Base-by-base conservation (phyloP, 2,329 filamentous ascomycete genomes). In the Purpureocillium takamizusanense region DNA sequence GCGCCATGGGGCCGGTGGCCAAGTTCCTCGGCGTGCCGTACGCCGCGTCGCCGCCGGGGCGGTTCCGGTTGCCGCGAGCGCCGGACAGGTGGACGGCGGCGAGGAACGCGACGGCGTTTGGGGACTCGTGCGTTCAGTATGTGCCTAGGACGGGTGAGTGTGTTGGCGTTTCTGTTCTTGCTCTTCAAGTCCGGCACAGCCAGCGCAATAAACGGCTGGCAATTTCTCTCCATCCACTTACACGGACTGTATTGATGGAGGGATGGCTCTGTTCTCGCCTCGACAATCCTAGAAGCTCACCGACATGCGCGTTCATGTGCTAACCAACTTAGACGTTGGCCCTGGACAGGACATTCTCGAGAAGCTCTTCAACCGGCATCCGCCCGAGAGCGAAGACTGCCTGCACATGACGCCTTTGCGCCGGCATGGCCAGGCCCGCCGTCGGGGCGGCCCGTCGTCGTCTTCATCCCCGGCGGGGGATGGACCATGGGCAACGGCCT, bases 341-440 rank as follows among this genome's bases (percentile, higher is more conserved):
- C 44, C 51, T 0, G 36, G 42, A 3, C n/a, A 43, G 2, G 46
- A 54, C 2, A 32, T 55, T 1, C 25, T 52, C 3, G 36, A 47
- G 12, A 30, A 36, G 2, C 17, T 56, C 2, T 54, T 53, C 17
- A 47, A 45, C 12, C 39, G 27, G 2, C 41, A 44, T 7, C 13
- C 47, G 1, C 34, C 40, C 4, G 49, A 54, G 35, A 56, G 53
- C 13, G 50, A 56, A 33, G 53, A 56, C 23, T 56, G 51, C 14
- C 46, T 57, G 4, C 50, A 41, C 18, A 42, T 55, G 2, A 55
- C 21, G 46, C 51, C 4, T 57, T 57, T 31, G 45, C 48, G 4
- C 53, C 51, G 1, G 30, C 43, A 4, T 35, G 17, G 1, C 35
- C 42, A 1, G 38, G 17, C 0, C 39, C 45, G 3, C 25, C 29